Conservation (phyloP, 2,329 filamentous ascomycete species). For the Pseudogymnoascus sp. region DNA sequence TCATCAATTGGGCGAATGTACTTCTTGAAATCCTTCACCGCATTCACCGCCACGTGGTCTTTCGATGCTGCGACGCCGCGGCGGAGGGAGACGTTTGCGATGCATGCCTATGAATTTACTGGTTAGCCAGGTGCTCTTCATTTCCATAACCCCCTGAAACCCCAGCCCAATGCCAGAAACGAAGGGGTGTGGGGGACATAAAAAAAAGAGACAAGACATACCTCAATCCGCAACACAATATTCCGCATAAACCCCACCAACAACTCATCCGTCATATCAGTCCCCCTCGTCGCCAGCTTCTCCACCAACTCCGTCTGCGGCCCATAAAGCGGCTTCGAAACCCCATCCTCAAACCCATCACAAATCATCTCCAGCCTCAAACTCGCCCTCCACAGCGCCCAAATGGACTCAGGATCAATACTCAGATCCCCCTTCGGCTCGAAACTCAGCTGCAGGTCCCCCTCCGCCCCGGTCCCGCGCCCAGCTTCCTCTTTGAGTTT, state of each 20-base stretch:
- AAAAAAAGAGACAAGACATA: slow-evolving; percentile 32
- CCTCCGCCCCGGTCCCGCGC: slow-evolving; percentile 38
- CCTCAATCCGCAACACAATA: slow-evolving; percentile 92
- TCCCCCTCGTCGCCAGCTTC: slow-evolving; percentile 60
- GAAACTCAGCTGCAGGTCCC: not conserved
- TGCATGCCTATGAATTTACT: not conserved
- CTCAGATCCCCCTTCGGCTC: slow-evolving; percentile 43
- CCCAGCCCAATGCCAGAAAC: too few relatives aligned
- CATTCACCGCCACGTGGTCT: not conserved
- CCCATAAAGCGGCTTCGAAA: slow-evolving; percentile 48
- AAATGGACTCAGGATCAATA: slow-evolving; percentile 70
- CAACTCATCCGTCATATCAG: slow-evolving; percentile 82
- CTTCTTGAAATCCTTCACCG: not conserved
- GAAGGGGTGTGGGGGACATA: too few relatives aligned
- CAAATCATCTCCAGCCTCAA: slow-evolving; percentile 90
- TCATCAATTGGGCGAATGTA: not conserved
- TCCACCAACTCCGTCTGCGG: slow-evolving; percentile 81
- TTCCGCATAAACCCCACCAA: slow-evolving; percentile 87
- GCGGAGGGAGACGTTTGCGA: not conserved
- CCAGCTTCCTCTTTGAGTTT: slow-evolving; percentile 22
- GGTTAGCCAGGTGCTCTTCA: too few relatives aligned
- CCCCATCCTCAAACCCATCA: slow-evolving; percentile 69
- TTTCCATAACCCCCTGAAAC: too few relatives aligned
- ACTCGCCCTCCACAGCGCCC: slow-evolving; percentile 83
- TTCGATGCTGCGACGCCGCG: not conserved